Conservation (phyloP, 164 flowering plant genomes). For the Amborella trichopoda region DNA sequence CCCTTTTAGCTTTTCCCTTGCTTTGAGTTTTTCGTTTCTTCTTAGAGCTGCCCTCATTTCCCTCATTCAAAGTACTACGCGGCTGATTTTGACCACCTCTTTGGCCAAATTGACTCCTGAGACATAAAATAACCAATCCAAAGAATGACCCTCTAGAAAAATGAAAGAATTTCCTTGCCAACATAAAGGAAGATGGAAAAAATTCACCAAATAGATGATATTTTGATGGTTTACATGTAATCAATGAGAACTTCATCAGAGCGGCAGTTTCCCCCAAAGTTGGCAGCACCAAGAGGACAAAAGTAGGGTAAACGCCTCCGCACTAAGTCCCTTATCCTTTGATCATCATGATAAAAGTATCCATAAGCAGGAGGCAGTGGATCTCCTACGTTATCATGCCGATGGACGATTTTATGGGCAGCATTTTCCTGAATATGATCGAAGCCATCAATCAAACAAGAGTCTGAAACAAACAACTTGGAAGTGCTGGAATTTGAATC, state of each 20-base stretch:
- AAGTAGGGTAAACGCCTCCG: slow-evolving; percentile 56
- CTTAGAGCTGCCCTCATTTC: slow-evolving; percentile 14
- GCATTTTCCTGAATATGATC: slow-evolving; percentile 5
- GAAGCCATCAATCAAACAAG: not conserved
- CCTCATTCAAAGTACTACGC: slow-evolving; percentile 11
- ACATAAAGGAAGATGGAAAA: too few relatives aligned
- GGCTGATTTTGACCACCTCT: slow-evolving; percentile 18
- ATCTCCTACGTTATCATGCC: slow-evolving; percentile 4
- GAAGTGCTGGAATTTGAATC: not conserved
- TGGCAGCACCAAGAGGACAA: slow-evolving; percentile 34
- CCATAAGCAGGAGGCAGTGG: slow-evolving; percentile 49
- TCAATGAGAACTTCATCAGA: slow-evolving; percentile 36
- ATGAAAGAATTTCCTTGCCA: too few relatives aligned
- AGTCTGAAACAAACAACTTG: not conserved
- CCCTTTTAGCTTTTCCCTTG: slow-evolving; percentile 17
- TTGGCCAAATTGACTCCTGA: slow-evolving; percentile 65
- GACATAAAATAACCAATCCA: not conserved
- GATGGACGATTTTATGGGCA: slow-evolving; percentile 7
- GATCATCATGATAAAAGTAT: slow-evolving; percentile 65
- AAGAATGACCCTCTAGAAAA: not conserved
- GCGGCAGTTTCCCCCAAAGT: slow-evolving; percentile 15
- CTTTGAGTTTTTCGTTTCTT: slow-evolving; percentile 22
- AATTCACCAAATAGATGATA: too few relatives aligned
- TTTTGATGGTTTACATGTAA: slow-evolving; percentile 80
- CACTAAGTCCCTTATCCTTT: slow-evolving; percentile 54